phyloP scores from a whole-genome alignment of 805 yeast species.

The Yamadazyma insecticola region DNA sequence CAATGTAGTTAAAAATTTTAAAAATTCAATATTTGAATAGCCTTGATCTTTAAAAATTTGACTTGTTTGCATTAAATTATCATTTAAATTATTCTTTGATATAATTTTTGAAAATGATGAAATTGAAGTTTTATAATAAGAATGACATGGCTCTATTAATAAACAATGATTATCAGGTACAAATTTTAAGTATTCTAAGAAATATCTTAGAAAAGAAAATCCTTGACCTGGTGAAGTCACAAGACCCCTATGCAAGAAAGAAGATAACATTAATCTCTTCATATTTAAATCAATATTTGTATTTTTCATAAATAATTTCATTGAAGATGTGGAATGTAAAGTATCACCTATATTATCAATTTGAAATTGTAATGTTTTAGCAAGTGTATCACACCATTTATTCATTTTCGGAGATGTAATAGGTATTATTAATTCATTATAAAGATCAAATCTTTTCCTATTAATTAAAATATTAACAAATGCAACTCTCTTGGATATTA shows the following conservation, averaged over 20 bases:
- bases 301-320: slow-evolving; percentile 14
- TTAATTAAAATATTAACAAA: slow-evolving; percentile 26
- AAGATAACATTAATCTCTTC: slow-evolving; percentile 17
- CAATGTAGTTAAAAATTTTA: slow-evolving; percentile 8
- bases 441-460: slow-evolving; percentile 18
- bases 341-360: too few species aligned
- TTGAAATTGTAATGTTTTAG: slow-evolving; percentile 20
- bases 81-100: too few species aligned
- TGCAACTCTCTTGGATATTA: slow-evolving; percentile 15
- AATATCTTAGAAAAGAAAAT: too few species aligned
- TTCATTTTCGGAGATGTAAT: neutral
- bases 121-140: slow-evolving; percentile 15
- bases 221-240: too few species aligned
- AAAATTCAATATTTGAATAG: neutral
- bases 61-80: neutral
- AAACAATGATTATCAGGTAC: slow-evolving; percentile 19
- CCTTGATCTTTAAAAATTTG: neutral
- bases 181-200: slow-evolving; percentile 10
- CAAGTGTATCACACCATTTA: slow-evolving; percentile 21
- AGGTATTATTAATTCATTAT: slow-evolving; percentile 16
- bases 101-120: slow-evolving; percentile 1
- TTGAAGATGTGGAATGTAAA: too few species aligned
- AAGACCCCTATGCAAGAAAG: slow-evolving; percentile 13
- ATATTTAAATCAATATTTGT: slow-evolving; percentile 7
- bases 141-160: slow-evolving; percentile 12